phyloP scores from a whole-genome alignment of 1,284 basidiomycete genomes.

The Tilletiopsis washingtonensis region DNA sequence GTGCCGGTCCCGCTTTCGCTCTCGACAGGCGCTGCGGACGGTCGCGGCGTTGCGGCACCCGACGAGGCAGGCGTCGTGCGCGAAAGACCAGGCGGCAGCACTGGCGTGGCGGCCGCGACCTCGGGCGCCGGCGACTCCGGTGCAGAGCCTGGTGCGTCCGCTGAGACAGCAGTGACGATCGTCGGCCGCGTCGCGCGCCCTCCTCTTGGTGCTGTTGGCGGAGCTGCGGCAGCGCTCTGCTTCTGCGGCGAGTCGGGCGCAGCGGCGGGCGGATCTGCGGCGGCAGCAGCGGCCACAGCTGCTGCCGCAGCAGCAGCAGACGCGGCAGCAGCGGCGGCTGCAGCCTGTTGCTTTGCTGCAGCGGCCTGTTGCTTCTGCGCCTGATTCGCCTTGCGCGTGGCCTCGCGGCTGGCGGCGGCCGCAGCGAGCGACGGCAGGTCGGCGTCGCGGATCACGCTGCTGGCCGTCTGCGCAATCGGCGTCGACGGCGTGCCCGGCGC shows the following conservation, averaged over 20 bases:
- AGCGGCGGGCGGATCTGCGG: too few relatives aligned
- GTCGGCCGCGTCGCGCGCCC: too few relatives aligned
- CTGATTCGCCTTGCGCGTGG: conserved; percentile 16
- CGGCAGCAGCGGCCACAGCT: too few relatives aligned
- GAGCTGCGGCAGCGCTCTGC: neutral
- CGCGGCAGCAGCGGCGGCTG: neutral
- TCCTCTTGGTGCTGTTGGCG: too few relatives aligned
- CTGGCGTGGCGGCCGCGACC: neutral
- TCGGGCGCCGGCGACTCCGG: neutral
- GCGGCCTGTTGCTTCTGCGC: conserved; percentile 13
- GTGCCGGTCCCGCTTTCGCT: conserved; percentile 14
- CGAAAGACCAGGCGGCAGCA: too few relatives aligned
- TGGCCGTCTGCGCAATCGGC: conserved; percentile 6
- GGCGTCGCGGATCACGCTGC: conserved; percentile 28
- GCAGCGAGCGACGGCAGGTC: conserved; percentile 37
- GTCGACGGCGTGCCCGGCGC: conserved; percentile 30
- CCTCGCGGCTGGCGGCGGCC: conserved; percentile 14
- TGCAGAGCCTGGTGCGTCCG: neutral
- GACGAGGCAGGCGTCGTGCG: too few relatives aligned
- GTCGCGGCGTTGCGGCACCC: neutral
- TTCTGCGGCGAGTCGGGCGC: neutral
- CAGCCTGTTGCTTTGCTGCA: conserved; percentile 1
- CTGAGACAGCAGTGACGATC: neutral
- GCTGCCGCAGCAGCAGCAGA: too few relatives aligned
- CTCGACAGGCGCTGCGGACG: too few relatives aligned